These are phyloP conservation scores for Cyberlindnera veronae DNA, from an alignment of 805 yeast species.

Conservation along the genomic window DNA sequence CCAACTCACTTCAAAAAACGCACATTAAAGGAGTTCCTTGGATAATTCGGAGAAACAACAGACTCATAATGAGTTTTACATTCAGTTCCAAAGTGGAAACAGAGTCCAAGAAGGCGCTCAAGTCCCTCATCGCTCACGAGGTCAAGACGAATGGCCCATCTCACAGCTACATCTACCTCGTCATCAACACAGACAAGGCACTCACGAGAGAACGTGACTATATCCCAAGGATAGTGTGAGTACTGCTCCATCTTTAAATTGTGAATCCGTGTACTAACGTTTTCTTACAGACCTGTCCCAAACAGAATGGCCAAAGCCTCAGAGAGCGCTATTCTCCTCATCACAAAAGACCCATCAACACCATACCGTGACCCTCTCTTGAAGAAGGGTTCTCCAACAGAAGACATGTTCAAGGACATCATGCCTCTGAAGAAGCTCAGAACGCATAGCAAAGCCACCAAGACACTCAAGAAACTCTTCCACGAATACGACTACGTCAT, in stretches of 20 bases:
- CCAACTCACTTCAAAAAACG: too few relatives aligned
- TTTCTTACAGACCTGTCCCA: conserved; percentile 44
- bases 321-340: conserved; percentile 50
- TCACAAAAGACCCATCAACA: conserved; percentile 72
- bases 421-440: conserved; percentile 43
- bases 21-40: too few relatives aligned
- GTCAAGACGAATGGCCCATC: conserved; percentile 15
- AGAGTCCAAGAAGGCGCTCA: conserved; percentile 23
- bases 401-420: conserved; percentile 19
- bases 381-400: conserved; percentile 21
- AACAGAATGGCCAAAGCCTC: conserved; percentile 47
- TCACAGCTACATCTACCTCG: conserved; percentile 27
- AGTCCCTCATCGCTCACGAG: conserved; percentile 30
- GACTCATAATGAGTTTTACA: conserved; percentile 10
- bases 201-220: conserved; percentile 43
- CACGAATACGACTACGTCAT: conserved; percentile 65
- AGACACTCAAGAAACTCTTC: conserved; percentile 44
- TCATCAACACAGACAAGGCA: conserved; percentile 46
- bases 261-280: background rate
- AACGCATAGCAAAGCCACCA: conserved; percentile 42
- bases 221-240: conserved; percentile 49
- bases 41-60: too few relatives aligned
- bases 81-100: conserved; percentile 8
- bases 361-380: conserved; percentile 49
- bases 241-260: background rate